Base-by-base conservation (phyloP, 2,329 filamentous ascomycete genomes). In the Arthrocladium fulminans region DNA sequence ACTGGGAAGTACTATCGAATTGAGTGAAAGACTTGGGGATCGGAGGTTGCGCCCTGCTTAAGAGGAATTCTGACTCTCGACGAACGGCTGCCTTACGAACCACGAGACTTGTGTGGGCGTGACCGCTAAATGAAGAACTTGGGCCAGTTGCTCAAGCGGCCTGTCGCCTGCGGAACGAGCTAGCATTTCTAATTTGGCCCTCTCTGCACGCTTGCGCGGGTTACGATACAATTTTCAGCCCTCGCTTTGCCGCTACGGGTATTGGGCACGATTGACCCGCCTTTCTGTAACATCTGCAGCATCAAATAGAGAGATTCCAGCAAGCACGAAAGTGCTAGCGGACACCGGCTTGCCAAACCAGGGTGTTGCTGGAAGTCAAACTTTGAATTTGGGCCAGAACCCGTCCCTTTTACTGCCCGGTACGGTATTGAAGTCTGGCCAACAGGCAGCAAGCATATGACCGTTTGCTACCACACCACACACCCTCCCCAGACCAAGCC, bases 1-100 rank as follows among this genome's bases (percentile, higher is more conserved):
- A 6, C 17, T 7, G 37, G 8, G 15, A 9, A 24, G 15, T 10
- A 20, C 13, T 27, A 44, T 9, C 13, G 17, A 44, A 32, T 20
- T 10, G 29, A 13, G 19, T 6, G 27, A 10, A 17, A 6, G 13
- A 17, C 10, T 10, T 8, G 19, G 9, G n/a, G 12, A 47, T 12
- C 9, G 27, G 34, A 30, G 32, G 34, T 27, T 47, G 32, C 44
- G 44, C 44, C 32, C 32, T 47, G 44, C 32, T 38, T 47, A 38
- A n/a, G 20, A 47, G 34, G 13, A 19, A 44, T 13, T 32, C 3
- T 15, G n/a, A 3, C 13, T n/a, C 15, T n/a, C 24, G 24, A 30
- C 12, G 15, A 22, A 19, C 17, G 24, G 10, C 24, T 44, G 41
- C 41, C 41, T 44, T 29, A 32, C 32, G 32, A 44, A 19, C 15